A percentile compares a stretch with the other conserved stretches of the same genome.
phyloP scores from a whole-genome alignment of 352 stramenopile genomes.

The Thraustotheca clavata region DNA sequence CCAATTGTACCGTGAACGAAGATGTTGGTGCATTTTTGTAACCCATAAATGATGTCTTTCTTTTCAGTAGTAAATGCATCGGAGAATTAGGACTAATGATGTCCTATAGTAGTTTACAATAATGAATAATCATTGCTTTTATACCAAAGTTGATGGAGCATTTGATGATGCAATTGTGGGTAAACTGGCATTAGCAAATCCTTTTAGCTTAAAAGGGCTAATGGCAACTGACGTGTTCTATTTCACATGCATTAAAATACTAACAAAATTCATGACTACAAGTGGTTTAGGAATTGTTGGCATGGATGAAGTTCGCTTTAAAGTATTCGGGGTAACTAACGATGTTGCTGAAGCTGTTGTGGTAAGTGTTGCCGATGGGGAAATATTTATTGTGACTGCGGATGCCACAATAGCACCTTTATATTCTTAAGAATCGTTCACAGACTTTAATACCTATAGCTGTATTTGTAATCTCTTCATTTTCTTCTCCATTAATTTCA shows the following conservation, averaged over 20 bases:
- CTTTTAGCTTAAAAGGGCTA: conserved; percentile 20
- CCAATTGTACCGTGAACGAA: conserved; percentile 3
- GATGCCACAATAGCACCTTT: too few relatives aligned
- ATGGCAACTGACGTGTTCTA: background rate
- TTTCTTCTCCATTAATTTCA: too few relatives aligned
- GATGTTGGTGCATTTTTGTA: conserved; percentile 19
- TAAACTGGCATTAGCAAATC: conserved; percentile 11
- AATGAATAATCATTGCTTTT: background rate
- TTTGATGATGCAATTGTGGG: conserved; percentile 2
- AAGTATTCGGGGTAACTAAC: background rate
- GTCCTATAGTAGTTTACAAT: background rate
- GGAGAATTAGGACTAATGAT: conserved; percentile 19
- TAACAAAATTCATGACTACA: too few relatives aligned
- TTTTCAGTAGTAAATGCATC: conserved; percentile 2
- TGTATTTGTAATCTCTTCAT: too few relatives aligned
- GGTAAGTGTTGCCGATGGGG: background rate
- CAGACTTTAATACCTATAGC: too few relatives aligned
- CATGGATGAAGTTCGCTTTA: background rate
- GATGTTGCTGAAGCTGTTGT: background rate
- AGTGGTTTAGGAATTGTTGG: background rate
- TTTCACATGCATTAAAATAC: too few relatives aligned
- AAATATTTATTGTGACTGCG: background rate
- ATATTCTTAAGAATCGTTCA: too few relatives aligned
- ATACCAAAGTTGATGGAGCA: conserved; percentile 14
- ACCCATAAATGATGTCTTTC: conserved; percentile 13